Evolutionary conservation across 1,139 yeast species (phyloP).

Genomic region (Nadsonia commutata): DNA sequence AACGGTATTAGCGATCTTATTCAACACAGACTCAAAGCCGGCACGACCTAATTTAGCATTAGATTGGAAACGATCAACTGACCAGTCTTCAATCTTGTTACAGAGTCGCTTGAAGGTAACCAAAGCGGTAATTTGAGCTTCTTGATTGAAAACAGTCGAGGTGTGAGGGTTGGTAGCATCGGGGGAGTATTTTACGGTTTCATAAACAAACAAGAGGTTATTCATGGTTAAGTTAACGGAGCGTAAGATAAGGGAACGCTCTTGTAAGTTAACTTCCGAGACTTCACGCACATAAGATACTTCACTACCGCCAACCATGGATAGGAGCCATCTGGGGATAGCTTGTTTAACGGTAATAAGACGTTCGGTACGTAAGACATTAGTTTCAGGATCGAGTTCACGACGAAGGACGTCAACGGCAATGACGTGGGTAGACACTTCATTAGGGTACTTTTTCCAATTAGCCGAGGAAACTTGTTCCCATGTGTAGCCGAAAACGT

Average conservation of each 20-base stretch:
- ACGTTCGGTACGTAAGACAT: conserved; percentile 64
- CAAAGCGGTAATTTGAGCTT: conserved; percentile 80
- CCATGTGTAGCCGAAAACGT: conserved; percentile 73
- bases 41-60: conserved; percentile 69
- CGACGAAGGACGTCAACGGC: conserved; percentile 81
- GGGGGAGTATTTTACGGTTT: conserved; percentile 69
- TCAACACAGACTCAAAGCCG: conserved; percentile 74
- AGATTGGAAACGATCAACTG: conserved; percentile 73
- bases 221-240: conserved; percentile 81
- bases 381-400: conserved; percentile 41
- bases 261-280: conserved; percentile 60
- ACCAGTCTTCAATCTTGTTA: conserved; percentile 83
- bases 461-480: conserved; percentile 91
- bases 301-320: conserved; percentile 59
- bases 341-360: conserved; percentile 81
- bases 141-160: conserved; percentile 58
- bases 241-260: conserved; percentile 56
- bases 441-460: conserved; percentile 94
- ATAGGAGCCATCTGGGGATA: conserved; percentile 69
- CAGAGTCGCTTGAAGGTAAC: conserved; percentile 56
- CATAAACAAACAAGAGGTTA: conserved; percentile 64
- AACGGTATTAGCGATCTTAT: conserved; percentile 32
- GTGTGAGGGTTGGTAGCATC: conserved; percentile 35
- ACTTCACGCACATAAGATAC: conserved; percentile 79
- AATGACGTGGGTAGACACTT: conserved; percentile 81